A percentile compares a stretch with the other conserved stretches of the same genome.
Evolutionary conservation across 352 stramenopile species (phyloP).

Genomic region (Halophytophthora polymorphica): DNA sequence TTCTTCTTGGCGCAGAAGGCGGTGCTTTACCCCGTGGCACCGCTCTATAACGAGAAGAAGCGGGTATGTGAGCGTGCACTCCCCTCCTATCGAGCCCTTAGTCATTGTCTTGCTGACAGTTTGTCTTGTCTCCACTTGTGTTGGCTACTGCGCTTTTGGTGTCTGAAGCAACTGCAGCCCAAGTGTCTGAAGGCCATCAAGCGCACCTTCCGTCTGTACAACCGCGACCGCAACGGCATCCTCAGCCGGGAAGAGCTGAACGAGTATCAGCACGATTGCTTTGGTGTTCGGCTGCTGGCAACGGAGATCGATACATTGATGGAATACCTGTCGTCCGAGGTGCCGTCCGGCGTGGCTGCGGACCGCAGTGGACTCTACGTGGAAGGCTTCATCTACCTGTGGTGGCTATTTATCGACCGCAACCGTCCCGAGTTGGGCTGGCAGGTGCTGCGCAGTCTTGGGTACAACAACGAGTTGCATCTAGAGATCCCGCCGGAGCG

Average conservation of each 20-base stretch:
- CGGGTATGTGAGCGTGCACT: constrained; percentile 32
- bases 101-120: neutral
- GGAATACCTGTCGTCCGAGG: constrained; percentile 68
- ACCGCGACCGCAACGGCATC: constrained; percentile 74
- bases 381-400: constrained; percentile 81
- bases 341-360: constrained; percentile 61
- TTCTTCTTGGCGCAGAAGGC: constrained; percentile 89
- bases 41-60: constrained; percentile 86
- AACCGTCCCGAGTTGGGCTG: constrained; percentile 88
- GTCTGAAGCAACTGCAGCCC: constrained; percentile 62
- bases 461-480: constrained; percentile 78
- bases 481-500: constrained; percentile 74
- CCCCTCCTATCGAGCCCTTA: no score
- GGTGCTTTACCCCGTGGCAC: constrained; percentile 85
- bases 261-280: constrained; percentile 88
- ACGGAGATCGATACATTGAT: constrained; percentile 87
- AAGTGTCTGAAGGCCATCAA: constrained; percentile 85
- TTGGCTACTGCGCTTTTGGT: neutral
- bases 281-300: constrained; percentile 73
- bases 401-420: constrained; percentile 87
- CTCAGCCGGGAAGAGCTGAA: constrained; percentile 86
- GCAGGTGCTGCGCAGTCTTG: constrained; percentile 78
- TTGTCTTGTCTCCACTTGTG: neutral
- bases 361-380: constrained; percentile 66
- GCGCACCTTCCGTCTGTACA: constrained; percentile 84